phyloP scores from a whole-genome alignment of 192 early-diverging fungal genomes.

The Coemansia asiatica region DNA sequence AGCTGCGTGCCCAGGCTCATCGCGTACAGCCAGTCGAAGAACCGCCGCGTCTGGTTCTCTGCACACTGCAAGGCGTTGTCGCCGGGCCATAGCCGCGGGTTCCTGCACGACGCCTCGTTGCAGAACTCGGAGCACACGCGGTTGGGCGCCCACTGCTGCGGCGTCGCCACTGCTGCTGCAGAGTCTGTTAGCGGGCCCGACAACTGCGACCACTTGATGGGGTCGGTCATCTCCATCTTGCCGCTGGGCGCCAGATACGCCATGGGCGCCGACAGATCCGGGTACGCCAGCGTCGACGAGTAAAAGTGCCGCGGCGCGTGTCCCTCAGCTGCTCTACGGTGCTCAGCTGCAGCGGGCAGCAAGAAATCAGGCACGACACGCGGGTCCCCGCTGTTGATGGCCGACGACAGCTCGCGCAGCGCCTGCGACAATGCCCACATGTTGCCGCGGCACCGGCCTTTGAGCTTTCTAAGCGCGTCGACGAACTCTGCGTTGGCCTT shows the following conservation, averaged over 20 bases:
- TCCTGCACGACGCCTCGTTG: constrained; percentile 39
- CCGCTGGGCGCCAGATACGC: constrained; percentile 50
- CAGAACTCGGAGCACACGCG: constrained; percentile 45
- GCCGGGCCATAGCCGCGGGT: constrained; percentile 49
- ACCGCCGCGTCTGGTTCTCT: constrained; percentile 55
- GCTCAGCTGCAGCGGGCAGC: constrained; percentile 8
- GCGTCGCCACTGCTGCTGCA: constrained; percentile 4
- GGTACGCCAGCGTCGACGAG: constrained; percentile 44
- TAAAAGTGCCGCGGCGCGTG: constrained; percentile 19
- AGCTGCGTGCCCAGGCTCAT: constrained; percentile 64
- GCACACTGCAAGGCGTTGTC: constrained; percentile 50
- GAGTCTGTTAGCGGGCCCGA: constrained; percentile 3
- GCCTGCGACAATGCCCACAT: constrained; percentile 44
- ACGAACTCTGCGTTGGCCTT: constrained; percentile 45
- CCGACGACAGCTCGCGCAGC: constrained; percentile 47
- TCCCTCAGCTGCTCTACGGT: background rate
- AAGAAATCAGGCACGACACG: constrained; percentile 28
- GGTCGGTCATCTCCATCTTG: constrained; percentile 54
- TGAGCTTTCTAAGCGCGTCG: constrained; percentile 38
- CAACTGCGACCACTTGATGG: constrained; percentile 22
- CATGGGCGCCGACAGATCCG: constrained; percentile 43
- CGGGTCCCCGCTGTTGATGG: constrained; percentile 45
- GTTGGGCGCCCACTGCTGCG: constrained; percentile 47
- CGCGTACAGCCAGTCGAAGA: constrained; percentile 64
- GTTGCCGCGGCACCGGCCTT: constrained; percentile 32